phyloP scores from a whole-genome alignment of 148 eudicot genomes.

The Rhododendron simsii region DNA sequence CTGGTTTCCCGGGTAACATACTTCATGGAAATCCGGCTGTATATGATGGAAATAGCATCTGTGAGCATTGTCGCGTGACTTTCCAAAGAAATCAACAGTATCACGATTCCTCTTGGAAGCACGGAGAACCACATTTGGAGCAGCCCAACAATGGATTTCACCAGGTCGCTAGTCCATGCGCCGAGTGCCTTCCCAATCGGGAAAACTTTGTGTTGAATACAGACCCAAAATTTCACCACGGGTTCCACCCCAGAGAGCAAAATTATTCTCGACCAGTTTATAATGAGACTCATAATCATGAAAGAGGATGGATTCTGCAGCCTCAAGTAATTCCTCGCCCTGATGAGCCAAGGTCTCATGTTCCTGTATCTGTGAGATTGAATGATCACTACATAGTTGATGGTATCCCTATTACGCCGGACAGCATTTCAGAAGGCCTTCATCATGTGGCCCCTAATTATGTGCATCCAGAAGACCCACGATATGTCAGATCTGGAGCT shows the following conservation, averaged over 20 bases:
- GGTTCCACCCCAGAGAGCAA: conserved; percentile 42
- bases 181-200: conserved; percentile 55
- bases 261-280: conserved; percentile 38
- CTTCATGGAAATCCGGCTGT: conserved; percentile 39
- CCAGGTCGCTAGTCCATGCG: conserved; percentile 40
- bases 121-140: conserved; percentile 55
- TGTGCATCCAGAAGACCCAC: conserved; percentile 54
- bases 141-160: conserved; percentile 49
- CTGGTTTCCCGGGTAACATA: conserved; percentile 82
- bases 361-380: conserved; percentile 59
- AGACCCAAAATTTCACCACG: conserved; percentile 47
- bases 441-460: conserved; percentile 31
- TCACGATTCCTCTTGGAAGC: conserved; percentile 54
- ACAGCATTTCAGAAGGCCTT: conserved; percentile 34
- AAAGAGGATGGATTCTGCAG: conserved; percentile 51
- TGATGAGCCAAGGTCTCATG: conserved; percentile 50
- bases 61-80: conserved; percentile 58
- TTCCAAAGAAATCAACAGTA: conserved; percentile 56
- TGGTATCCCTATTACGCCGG: conserved; percentile 35
- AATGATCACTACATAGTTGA: conserved; percentile 52
- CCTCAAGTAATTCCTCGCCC: conserved; percentile 37
- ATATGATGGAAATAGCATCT: conserved; percentile 53
- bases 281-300: conserved; percentile 44
- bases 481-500: conserved; percentile 43
- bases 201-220: conserved; percentile 50